Conservation (phyloP, 768 basidiomycete species). For the Sistotremastrum suecicum region DNA sequence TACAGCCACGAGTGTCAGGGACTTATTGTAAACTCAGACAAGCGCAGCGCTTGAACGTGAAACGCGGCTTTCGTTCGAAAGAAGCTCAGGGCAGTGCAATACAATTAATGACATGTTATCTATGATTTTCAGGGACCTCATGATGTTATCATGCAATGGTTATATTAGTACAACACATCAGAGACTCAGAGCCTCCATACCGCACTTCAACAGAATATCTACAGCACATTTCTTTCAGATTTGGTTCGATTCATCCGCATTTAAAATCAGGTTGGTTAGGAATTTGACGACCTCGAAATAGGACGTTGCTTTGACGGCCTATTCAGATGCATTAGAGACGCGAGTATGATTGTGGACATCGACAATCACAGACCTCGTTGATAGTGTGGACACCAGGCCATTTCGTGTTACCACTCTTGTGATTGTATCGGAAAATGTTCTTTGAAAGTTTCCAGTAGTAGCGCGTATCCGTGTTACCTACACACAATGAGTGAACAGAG, state of each 20-base stretch:
- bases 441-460: conserved; percentile 37
- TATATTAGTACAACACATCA: no score
- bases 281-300: conserved; percentile 57
- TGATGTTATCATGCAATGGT: no score
- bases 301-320: conserved; percentile 34
- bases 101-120: no score
- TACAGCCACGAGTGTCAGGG: no score
- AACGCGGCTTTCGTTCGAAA: no score
- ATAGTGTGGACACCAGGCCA: conserved; percentile 13
- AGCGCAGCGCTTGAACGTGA: no score
- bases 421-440: conserved; percentile 61
- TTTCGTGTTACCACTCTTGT: conserved; percentile 22
- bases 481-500: neutral
- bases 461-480: conserved; percentile 28
- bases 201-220: no score
- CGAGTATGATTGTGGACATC: neutral
- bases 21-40: no score
- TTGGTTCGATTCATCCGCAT: conserved; percentile 39
- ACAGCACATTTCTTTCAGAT: no score
- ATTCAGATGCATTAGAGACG: conserved; percentile 5
- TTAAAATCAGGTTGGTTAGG: conserved; percentile 50
- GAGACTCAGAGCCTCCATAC: no score
- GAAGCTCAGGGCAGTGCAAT: no score
- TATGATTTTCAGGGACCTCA: no score
- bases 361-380: conserved; percentile 12